These are phyloP conservation scores for Verticillium isaacii DNA, from an alignment of 2,329 filamentous ascomycete species.

Conservation along the genomic window DNA sequence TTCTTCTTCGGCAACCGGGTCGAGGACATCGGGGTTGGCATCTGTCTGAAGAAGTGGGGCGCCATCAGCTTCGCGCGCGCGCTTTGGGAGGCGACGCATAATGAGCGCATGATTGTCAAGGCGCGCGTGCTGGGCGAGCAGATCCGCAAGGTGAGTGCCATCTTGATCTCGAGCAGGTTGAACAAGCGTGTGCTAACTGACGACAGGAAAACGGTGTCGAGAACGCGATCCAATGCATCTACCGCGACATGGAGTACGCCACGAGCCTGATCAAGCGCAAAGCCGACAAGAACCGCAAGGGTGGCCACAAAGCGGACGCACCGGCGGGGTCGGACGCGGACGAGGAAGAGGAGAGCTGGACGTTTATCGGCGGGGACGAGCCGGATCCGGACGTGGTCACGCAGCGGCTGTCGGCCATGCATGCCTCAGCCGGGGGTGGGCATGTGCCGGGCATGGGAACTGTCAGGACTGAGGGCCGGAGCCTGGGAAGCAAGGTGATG, in stretches of 20 bases:
- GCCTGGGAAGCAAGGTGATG: neutral
- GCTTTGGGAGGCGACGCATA: constrained; percentile 86
- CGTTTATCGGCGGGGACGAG: constrained; percentile 66
- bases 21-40: constrained; percentile 88
- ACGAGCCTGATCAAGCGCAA: constrained; percentile 72
- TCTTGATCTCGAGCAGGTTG: neutral
- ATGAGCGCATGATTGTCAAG: constrained; percentile 85
- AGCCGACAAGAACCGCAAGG: constrained; percentile 43
- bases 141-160: constrained; percentile 69
- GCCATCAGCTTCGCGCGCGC: constrained; percentile 80
- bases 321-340: constrained; percentile 36
- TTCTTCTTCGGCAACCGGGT: constrained; percentile 91
- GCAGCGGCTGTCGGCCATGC: constrained; percentile 26
- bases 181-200: neutral
- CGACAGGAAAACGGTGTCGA: constrained; percentile 82
- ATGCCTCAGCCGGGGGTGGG: neutral
- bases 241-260: constrained; percentile 92
- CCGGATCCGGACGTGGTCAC: constrained; percentile 38
- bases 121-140: constrained; percentile 77
- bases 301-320: neutral
- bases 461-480: constrained; percentile 19
- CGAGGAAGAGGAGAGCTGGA: constrained; percentile 78
- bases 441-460: constrained; percentile 13
- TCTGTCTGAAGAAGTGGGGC: constrained; percentile 84
- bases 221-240: constrained; percentile 85